Evolutionary conservation across 1,139 yeast species (phyloP).

Genomic region (Taphrina betulina): DNA sequence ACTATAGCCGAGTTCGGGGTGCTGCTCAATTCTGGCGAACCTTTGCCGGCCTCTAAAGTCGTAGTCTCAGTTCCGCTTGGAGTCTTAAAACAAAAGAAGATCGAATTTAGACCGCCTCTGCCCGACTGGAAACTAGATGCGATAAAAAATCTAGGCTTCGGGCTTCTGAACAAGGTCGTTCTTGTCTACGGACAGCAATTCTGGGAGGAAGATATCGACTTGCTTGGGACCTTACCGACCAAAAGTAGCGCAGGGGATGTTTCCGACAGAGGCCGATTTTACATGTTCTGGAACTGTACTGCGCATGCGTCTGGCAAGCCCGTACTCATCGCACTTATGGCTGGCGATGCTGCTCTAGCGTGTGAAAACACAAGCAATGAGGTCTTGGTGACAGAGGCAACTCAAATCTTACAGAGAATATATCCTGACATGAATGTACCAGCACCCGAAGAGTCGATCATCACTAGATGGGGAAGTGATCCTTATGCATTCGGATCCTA

Average conservation of each 20-base stretch:
- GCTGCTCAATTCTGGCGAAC: conserved; percentile 45
- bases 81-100: conserved; percentile 46
- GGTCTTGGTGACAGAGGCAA: conserved; percentile 45
- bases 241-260: conserved; percentile 34
- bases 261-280: conserved; percentile 46
- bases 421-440: conserved; percentile 40
- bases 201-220: conserved; percentile 47
- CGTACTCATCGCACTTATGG: conserved; percentile 45
- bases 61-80: conserved; percentile 50
- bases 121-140: conserved; percentile 50
- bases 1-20: conserved; percentile 46
- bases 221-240: conserved; percentile 45
- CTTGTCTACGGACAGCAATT: conserved; percentile 47
- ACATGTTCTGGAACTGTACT: conserved; percentile 48
- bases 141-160: conserved; percentile 48
- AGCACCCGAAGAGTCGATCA: conserved; percentile 46
- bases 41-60: conserved; percentile 47
- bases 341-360: conserved; percentile 47
- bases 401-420: conserved; percentile 42
- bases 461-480: conserved; percentile 51
- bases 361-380: conserved; percentile 45
- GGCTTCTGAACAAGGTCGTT: conserved; percentile 48
- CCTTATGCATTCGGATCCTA: conserved; percentile 48
- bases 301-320: conserved; percentile 35
- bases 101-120: conserved; percentile 49